Evolutionary conservation across 768 basidiomycete species (phyloP), one percentile per base, ranked within the genome.

Genomic region (Macrolepiota albuminosa): DNA sequence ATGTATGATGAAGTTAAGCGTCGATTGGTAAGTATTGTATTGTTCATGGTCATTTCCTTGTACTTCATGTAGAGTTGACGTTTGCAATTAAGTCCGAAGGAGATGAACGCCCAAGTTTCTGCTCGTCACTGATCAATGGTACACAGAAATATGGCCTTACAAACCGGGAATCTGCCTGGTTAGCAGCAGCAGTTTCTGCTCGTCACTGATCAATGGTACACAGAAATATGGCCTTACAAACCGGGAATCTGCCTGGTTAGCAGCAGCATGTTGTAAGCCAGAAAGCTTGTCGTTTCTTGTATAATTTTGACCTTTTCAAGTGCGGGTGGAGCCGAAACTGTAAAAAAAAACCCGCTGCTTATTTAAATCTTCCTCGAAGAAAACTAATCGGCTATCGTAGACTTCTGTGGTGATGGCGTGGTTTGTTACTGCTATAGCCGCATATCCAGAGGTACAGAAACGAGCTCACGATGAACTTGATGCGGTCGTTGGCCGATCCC

Each of bases 381-480:
- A 42, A 18, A 46, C 24, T 47, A 4, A 47, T 13, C 2, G 14
- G 13, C 24, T 26, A 26, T 14, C 21, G 18, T 40, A 57, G 54
- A 61, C 54, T 45, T 54, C 54, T 10, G 59, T 36, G 42, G 48
- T 61, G 6, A 55, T 61, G 53, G 53, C 59, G 14, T 61, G 59
- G 59, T 56, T 54, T 49, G 39, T 61, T 37, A 43, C 49, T 45
- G 59, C 59, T 26, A 56, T 61, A 48, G 59, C 55, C 8, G 49
- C 55, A 1, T 48, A 61, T 33, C 59, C 59, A 33, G 54, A 61
- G 26, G 55, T 61, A 4, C 59, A 61, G n/a, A 56, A 43, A 50
- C 47, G 39, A 29, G 59, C 55, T 16, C 59, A 61, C 29, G 59
- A 54, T 21, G 54, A 61, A 37, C 59, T 61, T 24, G 59, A 61